phyloP scores from a whole-genome alignment of 495 filamentous ascomycete genomes.

The Clohesyomyces aquaticus region DNA sequence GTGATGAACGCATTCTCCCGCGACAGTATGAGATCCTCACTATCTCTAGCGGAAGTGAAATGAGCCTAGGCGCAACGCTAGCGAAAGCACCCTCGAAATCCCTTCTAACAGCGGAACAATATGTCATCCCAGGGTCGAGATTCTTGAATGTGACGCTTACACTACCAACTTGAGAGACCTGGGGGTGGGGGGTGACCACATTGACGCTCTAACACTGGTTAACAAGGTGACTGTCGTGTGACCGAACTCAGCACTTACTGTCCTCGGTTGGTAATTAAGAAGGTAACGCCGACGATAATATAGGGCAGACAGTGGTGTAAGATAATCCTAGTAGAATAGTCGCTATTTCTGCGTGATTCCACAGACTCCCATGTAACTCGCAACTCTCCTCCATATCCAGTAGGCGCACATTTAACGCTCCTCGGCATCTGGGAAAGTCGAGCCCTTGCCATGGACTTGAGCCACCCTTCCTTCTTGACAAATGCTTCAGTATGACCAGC shows the following conservation, averaged over 20 bases:
- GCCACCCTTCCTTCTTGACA: neutral
- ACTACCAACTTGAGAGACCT: neutral
- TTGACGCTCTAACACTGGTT: no score
- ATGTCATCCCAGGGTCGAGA: neutral
- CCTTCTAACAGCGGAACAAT: neutral
- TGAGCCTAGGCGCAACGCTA: neutral
- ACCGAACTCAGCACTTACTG: no score
- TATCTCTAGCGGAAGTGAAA: no score
- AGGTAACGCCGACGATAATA: no score
- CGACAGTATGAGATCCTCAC: no score
- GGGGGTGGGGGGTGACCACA: no score
- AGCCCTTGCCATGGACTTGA: neutral
- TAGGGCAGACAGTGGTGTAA: neutral
- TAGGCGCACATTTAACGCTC: neutral
- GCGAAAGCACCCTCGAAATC: conserved; percentile 1
- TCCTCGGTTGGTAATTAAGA: no score
- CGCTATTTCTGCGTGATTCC: neutral
- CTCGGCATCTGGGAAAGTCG: neutral
- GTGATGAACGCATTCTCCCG: no score
- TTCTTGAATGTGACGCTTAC: neutral
- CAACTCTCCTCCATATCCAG: neutral
- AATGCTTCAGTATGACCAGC: neutral
- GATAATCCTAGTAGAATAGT: neutral
- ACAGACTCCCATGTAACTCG: neutral
- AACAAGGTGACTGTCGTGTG: no score